phyloP scores from a whole-genome alignment of 345 rosid genomes.

The Theobroma cacao region DNA sequence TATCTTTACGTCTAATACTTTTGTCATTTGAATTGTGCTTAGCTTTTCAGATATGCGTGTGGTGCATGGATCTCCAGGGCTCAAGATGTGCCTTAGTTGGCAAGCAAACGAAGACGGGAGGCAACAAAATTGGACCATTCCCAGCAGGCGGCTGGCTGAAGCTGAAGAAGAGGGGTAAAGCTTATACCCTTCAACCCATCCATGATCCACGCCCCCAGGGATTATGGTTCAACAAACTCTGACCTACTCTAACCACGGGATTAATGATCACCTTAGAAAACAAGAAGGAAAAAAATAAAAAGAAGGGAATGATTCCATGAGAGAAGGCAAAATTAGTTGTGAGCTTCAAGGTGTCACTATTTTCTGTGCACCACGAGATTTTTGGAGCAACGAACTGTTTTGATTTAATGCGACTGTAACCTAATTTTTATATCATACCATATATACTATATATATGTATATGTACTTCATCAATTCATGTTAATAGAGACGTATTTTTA shows the following conservation, averaged over 20 bases:
- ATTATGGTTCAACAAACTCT: slow-evolving; percentile 11
- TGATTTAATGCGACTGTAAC: slow-evolving; percentile 6
- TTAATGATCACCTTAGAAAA: not conserved
- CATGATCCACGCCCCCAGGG: not conserved
- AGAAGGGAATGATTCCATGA: not conserved
- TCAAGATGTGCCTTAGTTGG: not conserved
- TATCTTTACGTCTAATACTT: no score
- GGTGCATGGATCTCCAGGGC: not conserved
- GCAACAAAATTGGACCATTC: not conserved
- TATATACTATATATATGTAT: no score
- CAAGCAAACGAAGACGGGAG: not conserved
- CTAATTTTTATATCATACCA: not conserved
- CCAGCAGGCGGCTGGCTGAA: not conserved
- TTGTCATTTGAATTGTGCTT: no score
- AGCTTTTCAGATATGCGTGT: not conserved
- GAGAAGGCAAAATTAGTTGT: slow-evolving; percentile 9
- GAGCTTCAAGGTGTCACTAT: not conserved
- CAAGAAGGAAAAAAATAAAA: not conserved
- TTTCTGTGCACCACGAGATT: not conserved
- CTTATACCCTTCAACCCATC: not conserved
- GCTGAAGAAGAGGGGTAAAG: not conserved
- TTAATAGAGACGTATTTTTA: not conserved
- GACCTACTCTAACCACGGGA: slow-evolving; percentile 13
- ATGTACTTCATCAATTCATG: not conserved
- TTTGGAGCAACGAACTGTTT: not conserved